Evolutionary conservation across 148 eudicot genomes (phyloP).

Genomic region (Limonium bicolor): DNA sequence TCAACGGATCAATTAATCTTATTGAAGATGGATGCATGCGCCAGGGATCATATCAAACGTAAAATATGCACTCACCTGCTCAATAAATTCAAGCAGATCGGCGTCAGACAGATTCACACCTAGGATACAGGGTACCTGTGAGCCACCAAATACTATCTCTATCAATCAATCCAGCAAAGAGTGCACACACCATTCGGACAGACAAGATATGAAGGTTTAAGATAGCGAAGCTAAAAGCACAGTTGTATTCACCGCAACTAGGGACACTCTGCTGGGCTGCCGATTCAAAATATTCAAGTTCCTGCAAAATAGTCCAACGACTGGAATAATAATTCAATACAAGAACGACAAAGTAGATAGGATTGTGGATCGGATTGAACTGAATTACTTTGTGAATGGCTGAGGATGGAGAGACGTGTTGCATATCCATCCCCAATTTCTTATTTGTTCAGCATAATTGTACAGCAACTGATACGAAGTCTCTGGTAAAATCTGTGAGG

Average conservation of each 20-base stretch:
- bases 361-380: background rate
- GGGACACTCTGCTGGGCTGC: conserved; percentile 34
- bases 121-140: conserved; percentile 89
- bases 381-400: conserved; percentile 62
- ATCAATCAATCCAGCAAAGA: background rate
- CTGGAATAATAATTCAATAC: background rate
- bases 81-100: conserved; percentile 79
- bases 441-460: conserved; percentile 59
- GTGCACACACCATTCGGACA: background rate
- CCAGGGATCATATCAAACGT: background rate
- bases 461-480: conserved; percentile 62
- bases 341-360: background rate
- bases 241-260: conserved; percentile 42
- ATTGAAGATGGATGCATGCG: background rate
- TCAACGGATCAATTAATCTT: background rate
- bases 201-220: background rate
- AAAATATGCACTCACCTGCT: conserved; percentile 39
- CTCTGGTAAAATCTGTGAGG: conserved; percentile 70
- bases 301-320: conserved; percentile 25
- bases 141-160: background rate
- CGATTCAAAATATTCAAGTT: conserved; percentile 54
- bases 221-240: background rate
- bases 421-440: conserved; percentile 97
- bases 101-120: conserved; percentile 71
- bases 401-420: conserved; percentile 42